Evolutionary conservation across 495 filamentous ascomycete species (phyloP), one percentile per base, ranked within the genome.

Genomic region (Tricharina praecox): DNA sequence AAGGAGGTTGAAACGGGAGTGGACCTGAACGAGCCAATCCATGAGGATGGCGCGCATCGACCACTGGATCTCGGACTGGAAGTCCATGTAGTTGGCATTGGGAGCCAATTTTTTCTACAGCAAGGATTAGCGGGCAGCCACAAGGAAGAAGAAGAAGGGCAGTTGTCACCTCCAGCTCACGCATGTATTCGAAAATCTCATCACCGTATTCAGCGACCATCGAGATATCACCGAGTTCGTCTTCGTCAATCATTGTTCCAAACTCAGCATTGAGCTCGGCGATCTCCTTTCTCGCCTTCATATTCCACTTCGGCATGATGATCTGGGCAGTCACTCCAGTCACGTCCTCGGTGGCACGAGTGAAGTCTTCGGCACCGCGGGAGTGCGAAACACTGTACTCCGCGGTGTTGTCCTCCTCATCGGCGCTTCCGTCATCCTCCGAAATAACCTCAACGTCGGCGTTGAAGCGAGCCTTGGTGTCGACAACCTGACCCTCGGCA

Each of bases 11-110:
- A 97, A 96, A 36, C 92, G 84, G 54, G 78, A 73, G 59, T 97
- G 90, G 18, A 97, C 90, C 61, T 96, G 88, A 34, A 95, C 79
- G 8, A 97, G 71, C 90, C 90, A 97, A 62, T 96, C 92, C 79
- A 96, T 93, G 45, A 97, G 76, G 36, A 96, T 84, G 8, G 88
- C 77, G 37, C 90, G 84, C 88, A 95, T 95, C 0, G 88, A 93
- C 92, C 92, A 96, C 62, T 93, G 85, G 47, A 97, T 88, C 63
- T 96, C 87, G n/a, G 78, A 76, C 62, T 97, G 90, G 44, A 81
- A 78, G 41, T 93, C 84, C 92, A 97, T 96, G 68, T 97, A 97
- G 56, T 87, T 75, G 2, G 82, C 70, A 58, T 87, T 82, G 0
- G 90, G 90, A 34, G 85, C 65, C 73, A 96, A 79, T 34, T 72